Base-by-base conservation (phyloP, 225 moss, liverwort and hornwort species). In the Antitrichia curtipendula region DNA sequence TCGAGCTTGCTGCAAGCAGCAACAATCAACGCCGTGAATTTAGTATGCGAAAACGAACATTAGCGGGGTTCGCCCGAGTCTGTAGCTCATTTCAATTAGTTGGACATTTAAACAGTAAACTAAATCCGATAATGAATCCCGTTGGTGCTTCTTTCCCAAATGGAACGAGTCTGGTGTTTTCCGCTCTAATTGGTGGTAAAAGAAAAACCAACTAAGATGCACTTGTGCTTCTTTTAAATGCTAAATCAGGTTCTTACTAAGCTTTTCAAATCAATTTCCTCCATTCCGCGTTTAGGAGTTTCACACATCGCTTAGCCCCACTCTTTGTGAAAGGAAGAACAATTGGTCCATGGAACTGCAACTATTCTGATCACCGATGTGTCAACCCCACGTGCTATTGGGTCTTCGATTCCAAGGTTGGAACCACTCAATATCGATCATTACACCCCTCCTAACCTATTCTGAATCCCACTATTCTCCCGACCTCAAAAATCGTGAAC, bases 1-100 rank as follows among this genome's bases (percentile, higher is more conserved):
- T 90, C 91, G 88, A 99, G 79, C 15, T 95, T 89, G 84, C 98
- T 99, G 96, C 89, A 88, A 80, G 28, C 57, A 31, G 13, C 77
- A 87, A 76, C 24, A 76, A 82, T 24, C 50, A 74, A 69, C 47
- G 31, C 31, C 31, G 9, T 28, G 11, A 32, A 73, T 18, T 31
- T 14, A 74, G 41, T 2, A 3, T 47, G 16, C 60, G 10, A 86
- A 65, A 78, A 43, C 38, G 21, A 7, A 23, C 53, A 56, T 43
- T 80, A 15, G 6, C 21, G 8, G 31, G 29, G 29, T 80, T 28
- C 27, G 53, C 14, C 75, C 23, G 36, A 36, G n/a, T 53, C 76
- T 54, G n/a, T 10, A 76, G 56, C 56, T n/a, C 54, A 16, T 54
- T 25, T 6, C 56, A 56, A 56, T 6, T 38, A 25, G 54, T 25